Conservation (phyloP, 164 flowering plant species). For the Magnolia sinica region DNA sequence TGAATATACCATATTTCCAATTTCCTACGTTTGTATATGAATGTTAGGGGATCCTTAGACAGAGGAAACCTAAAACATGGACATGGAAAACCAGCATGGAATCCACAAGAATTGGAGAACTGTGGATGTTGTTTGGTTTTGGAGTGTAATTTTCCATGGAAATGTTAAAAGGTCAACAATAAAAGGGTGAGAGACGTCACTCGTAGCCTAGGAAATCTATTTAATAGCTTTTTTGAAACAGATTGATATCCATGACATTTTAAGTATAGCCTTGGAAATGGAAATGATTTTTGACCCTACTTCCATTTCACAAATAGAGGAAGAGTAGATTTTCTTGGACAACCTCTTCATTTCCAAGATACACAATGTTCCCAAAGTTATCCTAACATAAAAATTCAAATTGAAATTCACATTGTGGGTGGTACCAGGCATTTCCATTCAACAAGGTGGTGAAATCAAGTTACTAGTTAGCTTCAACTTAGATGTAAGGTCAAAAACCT, state of each 20-base stretch:
- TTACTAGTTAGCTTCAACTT: conserved; percentile 63
- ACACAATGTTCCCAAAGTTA: background rate
- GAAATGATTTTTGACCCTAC: background rate
- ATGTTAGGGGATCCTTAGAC: background rate
- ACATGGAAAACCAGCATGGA: background rate
- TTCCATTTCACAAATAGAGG: background rate
- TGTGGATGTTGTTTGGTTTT: too few relatives aligned
- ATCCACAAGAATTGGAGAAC: too few relatives aligned
- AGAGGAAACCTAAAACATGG: background rate
- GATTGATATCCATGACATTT: too few relatives aligned
- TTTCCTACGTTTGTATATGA: background rate
- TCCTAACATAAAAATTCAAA: background rate
- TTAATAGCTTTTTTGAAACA: too few relatives aligned
- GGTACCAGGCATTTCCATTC: conserved; percentile 7
- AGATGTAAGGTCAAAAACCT: conserved; percentile 74
- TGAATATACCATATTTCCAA: background rate
- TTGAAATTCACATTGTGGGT: background rate
- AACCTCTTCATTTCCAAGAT: background rate
- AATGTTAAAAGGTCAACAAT: background rate
- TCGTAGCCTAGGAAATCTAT: too few relatives aligned
- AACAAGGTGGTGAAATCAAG: conserved; percentile 29
- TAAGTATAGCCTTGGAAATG: background rate
- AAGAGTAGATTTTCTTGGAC: background rate
- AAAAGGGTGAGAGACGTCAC: too few relatives aligned
- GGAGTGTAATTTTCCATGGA: background rate